Evolutionary conservation across 345 rosid genomes (phyloP).

Genomic region (Cardamine resedifolia): DNA sequence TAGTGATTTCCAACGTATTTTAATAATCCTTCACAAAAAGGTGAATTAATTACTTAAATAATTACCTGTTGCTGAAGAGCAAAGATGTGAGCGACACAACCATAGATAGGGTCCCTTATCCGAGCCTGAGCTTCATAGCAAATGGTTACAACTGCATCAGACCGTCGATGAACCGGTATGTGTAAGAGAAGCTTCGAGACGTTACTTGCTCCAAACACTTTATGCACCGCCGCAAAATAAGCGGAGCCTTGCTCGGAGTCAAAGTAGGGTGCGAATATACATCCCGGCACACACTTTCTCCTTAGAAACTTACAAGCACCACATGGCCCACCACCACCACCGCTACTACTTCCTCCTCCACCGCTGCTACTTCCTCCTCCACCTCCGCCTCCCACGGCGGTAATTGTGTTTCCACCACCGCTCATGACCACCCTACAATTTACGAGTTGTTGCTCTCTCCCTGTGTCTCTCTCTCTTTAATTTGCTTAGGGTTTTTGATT

Average conservation of each 20-base stretch:
- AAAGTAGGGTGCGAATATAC: constrained; percentile 83
- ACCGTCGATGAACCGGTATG: constrained; percentile 61
- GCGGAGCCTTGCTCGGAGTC: constrained; percentile 87
- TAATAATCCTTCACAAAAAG: background rate
- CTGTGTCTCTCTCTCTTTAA: background rate
- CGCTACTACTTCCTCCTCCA: constrained; percentile 27
- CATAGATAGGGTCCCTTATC: constrained; percentile 75
- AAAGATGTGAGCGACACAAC: constrained; percentile 82
- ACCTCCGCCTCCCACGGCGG: constrained; percentile 43
- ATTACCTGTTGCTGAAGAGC: constrained; percentile 81
- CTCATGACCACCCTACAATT: constrained; percentile 46
- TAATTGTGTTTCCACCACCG: constrained; percentile 47
- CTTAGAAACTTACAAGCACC: constrained; percentile 91
- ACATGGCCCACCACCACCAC: constrained; percentile 61
- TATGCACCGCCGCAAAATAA: constrained; percentile 85
- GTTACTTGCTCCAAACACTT: constrained; percentile 89
- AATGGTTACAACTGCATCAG: constrained; percentile 74
- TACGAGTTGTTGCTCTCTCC: constrained; percentile 1
- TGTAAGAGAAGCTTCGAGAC: constrained; percentile 79
- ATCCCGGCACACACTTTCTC: constrained; percentile 77
- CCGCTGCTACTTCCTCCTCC: constrained; percentile 31
- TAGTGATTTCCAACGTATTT: constrained; percentile 27
- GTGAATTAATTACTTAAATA: background rate
- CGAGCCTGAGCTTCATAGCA: constrained; percentile 83
- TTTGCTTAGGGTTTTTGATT: constrained; percentile 5